Base-by-base conservation (phyloP, 148 eudicot species). In the Vaccinium darrowii region DNA sequence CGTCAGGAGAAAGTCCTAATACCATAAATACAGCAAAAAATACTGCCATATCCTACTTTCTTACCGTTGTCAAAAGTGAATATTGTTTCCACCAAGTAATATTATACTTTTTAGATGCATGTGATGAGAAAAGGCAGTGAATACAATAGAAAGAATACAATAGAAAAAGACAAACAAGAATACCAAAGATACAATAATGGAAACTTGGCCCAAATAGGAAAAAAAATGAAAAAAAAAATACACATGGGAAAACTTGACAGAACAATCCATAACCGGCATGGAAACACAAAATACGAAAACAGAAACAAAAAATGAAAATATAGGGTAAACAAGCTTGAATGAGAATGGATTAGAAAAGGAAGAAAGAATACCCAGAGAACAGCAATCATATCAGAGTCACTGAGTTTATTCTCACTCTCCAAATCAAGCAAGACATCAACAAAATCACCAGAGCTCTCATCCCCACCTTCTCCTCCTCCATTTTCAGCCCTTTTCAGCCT, bases 341-440 rank as follows among this genome's bases (percentile, higher is more conserved):
- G 19, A 18, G 15, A 57, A 8, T 13, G 76, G 8, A 7, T 13
- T 49, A 36, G 4, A 36, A 36, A 36, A 3, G 71, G 5, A 58
- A 60, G 81, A 74, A 62, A 62, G 18, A 62, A 82, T 94, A 97
- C 99, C 99, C 99, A 97, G 6, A 97, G 94, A 81, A 94, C 95
- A 73, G 99, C 99, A 82, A 97, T 90, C 96, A 94, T 93, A 50
- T 97, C 99, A 80, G 93, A 87, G 27, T 95, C 92, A 67, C 60
- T 77, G 23, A 97, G 91, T 85, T 78, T 88, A 21, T 89, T 88
- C 69, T 93, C 98, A 1, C 90, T 90, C 81, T 91, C 96, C 89
- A 95, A 86, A 82, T 92, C 95, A 79, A 97, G 92, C 83, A 97
- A 90, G 7, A 97, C 98, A 88, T 95, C 98, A 58, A 97, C 98